Percentiles rank a stretch among this genome's conserved stretches.
Conservation (phyloP, 805 yeast species). For the Myxozyma neotropica region DNA sequence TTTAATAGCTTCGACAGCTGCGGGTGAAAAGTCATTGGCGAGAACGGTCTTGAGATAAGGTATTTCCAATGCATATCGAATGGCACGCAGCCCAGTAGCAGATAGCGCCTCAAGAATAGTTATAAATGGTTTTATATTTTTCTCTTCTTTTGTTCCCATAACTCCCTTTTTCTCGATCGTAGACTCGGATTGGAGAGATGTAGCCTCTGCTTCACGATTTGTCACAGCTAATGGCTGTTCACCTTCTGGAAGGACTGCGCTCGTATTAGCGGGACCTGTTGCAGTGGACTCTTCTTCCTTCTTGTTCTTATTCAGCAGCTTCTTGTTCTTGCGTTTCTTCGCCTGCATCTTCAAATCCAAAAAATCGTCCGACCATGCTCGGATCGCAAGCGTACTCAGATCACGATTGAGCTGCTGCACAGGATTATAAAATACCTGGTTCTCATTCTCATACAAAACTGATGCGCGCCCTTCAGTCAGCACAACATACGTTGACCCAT, state of each 20-base stretch:
- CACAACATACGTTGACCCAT: conserved; percentile 11
- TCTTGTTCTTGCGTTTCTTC: conserved; percentile 37
- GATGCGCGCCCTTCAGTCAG: conserved; percentile 79
- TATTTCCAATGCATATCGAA: conserved; percentile 89
- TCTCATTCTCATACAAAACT: conserved; percentile 77
- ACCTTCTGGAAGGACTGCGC: conserved; percentile 23
- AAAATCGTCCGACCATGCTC: conserved; percentile 78
- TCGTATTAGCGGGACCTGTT: conserved; percentile 7
- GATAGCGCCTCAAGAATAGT: conserved; percentile 85
- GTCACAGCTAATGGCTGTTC: conserved; percentile 1
- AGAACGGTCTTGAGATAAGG: conserved; percentile 71
- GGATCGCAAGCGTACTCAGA: conserved; percentile 77
- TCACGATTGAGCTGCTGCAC: conserved; percentile 97
- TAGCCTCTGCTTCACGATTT: neutral
- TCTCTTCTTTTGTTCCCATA: conserved; percentile 10
- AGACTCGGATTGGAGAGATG: neutral
- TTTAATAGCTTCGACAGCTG: conserved; percentile 80
- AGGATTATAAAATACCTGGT: conserved; percentile 89
- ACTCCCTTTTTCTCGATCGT: neutral
- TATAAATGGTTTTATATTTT: conserved; percentile 50
- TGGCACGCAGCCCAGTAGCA: conserved; percentile 93
- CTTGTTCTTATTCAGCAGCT: conserved; percentile 14
- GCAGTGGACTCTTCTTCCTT: conserved; percentile 2
- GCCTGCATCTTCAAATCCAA: conserved; percentile 45
- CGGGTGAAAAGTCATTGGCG: conserved; percentile 86